Evolutionary conservation across 495 filamentous ascomycete species (phyloP).

Genomic region (Hapsidospora chrysogenum): DNA sequence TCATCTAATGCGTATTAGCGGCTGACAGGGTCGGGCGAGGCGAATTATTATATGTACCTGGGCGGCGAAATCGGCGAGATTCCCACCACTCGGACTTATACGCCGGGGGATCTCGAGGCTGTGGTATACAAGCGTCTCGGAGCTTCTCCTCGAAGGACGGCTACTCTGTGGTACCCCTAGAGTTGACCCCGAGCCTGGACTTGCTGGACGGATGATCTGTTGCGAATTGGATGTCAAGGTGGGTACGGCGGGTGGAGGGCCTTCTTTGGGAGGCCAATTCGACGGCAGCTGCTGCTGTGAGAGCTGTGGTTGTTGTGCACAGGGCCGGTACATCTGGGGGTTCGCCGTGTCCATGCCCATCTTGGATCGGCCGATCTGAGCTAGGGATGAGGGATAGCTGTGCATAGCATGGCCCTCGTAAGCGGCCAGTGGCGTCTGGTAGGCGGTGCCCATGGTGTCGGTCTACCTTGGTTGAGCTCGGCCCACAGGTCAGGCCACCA

Average conservation of each 20-base stretch:
- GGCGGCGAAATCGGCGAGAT: slow-evolving; percentile 65
- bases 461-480: not conserved
- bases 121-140: slow-evolving; percentile 33
- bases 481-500: too few relatives aligned
- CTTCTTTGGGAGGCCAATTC: slow-evolving; percentile 6
- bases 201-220: too few relatives aligned
- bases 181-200: slow-evolving; percentile 13
- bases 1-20: slow-evolving; percentile 51
- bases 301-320: slow-evolving; percentile 1
- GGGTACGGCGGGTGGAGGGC: slow-evolving; percentile 10
- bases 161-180: slow-evolving; percentile 10
- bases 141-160: slow-evolving; percentile 14
- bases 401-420: slow-evolving; percentile 22
- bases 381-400: slow-evolving; percentile 11
- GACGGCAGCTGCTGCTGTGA: slow-evolving; percentile 5
- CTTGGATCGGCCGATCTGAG: slow-evolving; percentile 10
- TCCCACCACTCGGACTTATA: slow-evolving; percentile 58
- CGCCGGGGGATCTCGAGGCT: slow-evolving; percentile 55
- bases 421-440: slow-evolving; percentile 23
- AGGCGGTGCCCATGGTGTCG: slow-evolving; percentile 28
- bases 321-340: slow-evolving; percentile 8
- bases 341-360: too few relatives aligned
- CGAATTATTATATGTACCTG: slow-evolving; percentile 33
- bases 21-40: not conserved
- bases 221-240: too few relatives aligned